phyloP scores from a whole-genome alignment of 208 protist species.

The Leishmania tropica region DNA sequence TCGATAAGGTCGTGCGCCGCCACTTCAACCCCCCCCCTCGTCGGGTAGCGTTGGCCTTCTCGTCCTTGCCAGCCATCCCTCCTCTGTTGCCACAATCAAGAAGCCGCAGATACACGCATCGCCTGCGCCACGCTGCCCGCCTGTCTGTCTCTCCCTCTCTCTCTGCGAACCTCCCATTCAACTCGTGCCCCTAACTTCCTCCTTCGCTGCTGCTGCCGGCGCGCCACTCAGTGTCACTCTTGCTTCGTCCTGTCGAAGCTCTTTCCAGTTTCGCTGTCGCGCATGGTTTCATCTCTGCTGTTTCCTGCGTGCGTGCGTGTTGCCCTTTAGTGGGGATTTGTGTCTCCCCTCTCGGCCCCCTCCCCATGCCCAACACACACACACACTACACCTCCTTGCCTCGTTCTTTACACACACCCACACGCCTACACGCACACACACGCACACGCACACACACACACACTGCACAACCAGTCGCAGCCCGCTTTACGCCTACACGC shows the following conservation, averaged over 20 bases:
- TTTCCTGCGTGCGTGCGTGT: too few relatives aligned
- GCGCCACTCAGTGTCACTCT: not conserved
- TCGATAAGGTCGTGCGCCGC: not conserved
- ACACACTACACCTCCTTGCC: not conserved
- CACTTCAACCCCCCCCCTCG: not conserved
- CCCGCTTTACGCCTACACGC: too few relatives aligned
- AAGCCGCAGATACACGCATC: not conserved
- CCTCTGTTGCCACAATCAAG: not conserved
- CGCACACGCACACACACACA: too few relatives aligned
- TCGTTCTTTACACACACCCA: too few relatives aligned
- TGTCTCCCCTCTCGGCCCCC: too few relatives aligned
- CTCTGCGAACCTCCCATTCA: too few relatives aligned
- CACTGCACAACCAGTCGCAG: too few relatives aligned
- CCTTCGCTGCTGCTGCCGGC: too few relatives aligned
- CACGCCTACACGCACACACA: too few relatives aligned
- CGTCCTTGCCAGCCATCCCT: not conserved
- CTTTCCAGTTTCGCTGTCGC: not conserved
- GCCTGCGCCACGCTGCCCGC: not conserved
- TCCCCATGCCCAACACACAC: too few relatives aligned
- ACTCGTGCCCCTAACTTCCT: too few relatives aligned
- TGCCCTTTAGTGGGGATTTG: too few relatives aligned
- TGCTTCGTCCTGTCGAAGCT: not conserved
- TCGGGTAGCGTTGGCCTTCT: not conserved
- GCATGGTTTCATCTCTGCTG: not conserved
- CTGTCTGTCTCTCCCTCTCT: not conserved